Evolutionary conservation across 2,329 filamentous ascomycete species (phyloP).

Genomic region (Cadophora gregata): DNA sequence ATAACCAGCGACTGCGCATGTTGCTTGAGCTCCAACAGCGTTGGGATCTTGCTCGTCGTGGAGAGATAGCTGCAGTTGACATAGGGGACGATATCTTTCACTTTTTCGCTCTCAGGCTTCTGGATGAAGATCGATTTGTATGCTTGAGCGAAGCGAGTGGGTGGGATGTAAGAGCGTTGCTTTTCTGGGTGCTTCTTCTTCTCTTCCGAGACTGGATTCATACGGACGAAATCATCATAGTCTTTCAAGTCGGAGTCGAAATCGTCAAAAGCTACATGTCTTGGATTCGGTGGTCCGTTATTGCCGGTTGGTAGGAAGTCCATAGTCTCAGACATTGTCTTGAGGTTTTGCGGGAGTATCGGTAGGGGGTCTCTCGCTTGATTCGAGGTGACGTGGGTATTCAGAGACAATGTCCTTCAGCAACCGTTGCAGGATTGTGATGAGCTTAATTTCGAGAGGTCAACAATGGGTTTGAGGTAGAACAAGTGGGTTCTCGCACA

Average conservation of each 20-base stretch:
- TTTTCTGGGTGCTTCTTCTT: neutral
- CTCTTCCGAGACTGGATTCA: neutral
- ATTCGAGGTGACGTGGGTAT: neutral
- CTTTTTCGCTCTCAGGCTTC: constrained; percentile 5
- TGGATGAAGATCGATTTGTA: constrained; percentile 30
- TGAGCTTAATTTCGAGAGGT: neutral
- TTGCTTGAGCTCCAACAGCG: constrained; percentile 62
- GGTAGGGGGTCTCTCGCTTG: neutral
- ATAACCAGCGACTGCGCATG: constrained; percentile 63
- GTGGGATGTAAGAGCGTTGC: neutral
- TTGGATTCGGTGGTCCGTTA: neutral
- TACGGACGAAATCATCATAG: neutral
- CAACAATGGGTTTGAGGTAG: neutral
- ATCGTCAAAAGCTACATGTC: neutral
- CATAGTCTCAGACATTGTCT: neutral
- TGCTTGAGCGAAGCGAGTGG: constrained; percentile 25
- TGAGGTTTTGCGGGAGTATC: neutral
- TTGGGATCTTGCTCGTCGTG: constrained; percentile 56
- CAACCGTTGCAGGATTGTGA: neutral
- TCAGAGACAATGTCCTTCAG: neutral
- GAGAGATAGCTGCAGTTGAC: constrained; percentile 65
- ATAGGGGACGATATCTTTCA: constrained; percentile 44
- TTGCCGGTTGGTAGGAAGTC: neutral
- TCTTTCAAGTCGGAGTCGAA: neutral
- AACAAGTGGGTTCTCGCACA: neutral